Conservation (phyloP, 768 basidiomycete species). For the Suillus bovinus region DNA sequence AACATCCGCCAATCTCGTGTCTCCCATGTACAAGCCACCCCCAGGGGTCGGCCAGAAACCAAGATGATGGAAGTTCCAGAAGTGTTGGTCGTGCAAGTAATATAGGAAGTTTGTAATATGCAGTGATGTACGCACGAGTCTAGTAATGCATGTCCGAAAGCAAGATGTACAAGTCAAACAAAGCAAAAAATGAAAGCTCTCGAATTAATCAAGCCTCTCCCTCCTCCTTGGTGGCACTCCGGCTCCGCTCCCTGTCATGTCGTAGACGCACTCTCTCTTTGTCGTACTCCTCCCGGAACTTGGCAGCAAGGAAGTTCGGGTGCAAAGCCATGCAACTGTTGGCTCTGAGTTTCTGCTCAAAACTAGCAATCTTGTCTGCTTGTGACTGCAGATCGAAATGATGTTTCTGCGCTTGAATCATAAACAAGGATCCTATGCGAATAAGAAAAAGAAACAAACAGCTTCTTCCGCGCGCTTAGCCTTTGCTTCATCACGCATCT, state of each 20-base stretch:
- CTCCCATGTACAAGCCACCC: neutral
- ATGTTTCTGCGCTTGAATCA: slow-evolving; percentile 38
- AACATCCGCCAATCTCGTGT: slow-evolving; percentile 30
- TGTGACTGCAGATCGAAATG: slow-evolving; percentile 60
- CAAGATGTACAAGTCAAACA: slow-evolving; percentile 8
- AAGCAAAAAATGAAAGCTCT: slow-evolving; percentile 18
- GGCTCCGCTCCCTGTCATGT: slow-evolving; percentile 25
- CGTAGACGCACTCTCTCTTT: slow-evolving; percentile 37
- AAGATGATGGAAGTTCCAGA: neutral
- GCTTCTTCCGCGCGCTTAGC: slow-evolving; percentile 55
- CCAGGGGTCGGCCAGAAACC: neutral
- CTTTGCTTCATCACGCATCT: slow-evolving; percentile 69
- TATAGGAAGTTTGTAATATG: neutral
- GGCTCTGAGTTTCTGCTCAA: slow-evolving; percentile 55
- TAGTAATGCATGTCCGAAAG: slow-evolving; percentile 1
- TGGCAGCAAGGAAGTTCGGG: slow-evolving; percentile 61
- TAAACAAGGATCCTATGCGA: neutral
- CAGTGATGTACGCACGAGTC: slow-evolving; percentile 1
- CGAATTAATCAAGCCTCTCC: slow-evolving; percentile 26
- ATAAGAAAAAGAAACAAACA: slow-evolving; percentile 37
- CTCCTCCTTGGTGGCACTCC: slow-evolving; percentile 29
- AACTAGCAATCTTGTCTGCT: slow-evolving; percentile 59
- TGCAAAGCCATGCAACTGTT: slow-evolving; percentile 57
- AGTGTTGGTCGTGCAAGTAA: neutral
- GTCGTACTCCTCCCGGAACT: slow-evolving; percentile 56